Base-by-base conservation (phyloP, 2,329 filamentous ascomycete genomes). In the Eutypa lata region DNA sequence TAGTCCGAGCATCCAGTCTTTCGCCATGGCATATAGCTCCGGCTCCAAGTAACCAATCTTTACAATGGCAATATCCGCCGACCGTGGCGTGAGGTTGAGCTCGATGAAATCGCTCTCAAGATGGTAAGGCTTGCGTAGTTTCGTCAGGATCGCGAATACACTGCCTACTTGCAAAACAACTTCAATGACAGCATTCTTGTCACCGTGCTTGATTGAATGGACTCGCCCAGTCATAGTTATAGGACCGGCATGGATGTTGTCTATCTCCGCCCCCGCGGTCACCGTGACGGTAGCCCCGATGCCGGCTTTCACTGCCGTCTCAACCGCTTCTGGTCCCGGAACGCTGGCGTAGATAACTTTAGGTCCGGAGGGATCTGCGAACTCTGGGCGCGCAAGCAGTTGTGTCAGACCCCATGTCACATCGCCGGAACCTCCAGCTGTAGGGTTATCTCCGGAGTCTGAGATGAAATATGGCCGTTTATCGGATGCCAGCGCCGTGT, bases 1-100 rank as follows among this genome's bases (percentile, higher is more conserved):
- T 16, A 82, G 65, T 0, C 69, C 79, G 2, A 81, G 69, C 73
- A 81, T 80, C 79, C 78, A 82, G 50, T 76, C 77, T 7, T 68
- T 68, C 1, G 78, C 74, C 78, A 82, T 82, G 48, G 73, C 72
- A 53, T 79, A 80, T 4, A 81, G 65, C 58, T 82, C 74, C 3
- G 79, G 79, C 59, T 82, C 79, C 1, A 82, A 63, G 52, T 81
- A 82, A 16, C 79, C 79, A 44, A 82, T 82, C 63, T 82, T 81
- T 22, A 81, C 77, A 43, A 82, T 73, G 0, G 81, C 77, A 21
- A 82, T 73, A 55, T 79, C 76, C 0, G 73, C 72, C 4, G 68
- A 58, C 2, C 77, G 71, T 2, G 78, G 78, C 8, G 64, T 46
- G 1, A 82, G 71, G 43, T 73, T 53, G 0, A 82, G 69, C 3